Base-by-base conservation (phyloP, 1,284 basidiomycete genomes). In the Ustilago crameri region DNA sequence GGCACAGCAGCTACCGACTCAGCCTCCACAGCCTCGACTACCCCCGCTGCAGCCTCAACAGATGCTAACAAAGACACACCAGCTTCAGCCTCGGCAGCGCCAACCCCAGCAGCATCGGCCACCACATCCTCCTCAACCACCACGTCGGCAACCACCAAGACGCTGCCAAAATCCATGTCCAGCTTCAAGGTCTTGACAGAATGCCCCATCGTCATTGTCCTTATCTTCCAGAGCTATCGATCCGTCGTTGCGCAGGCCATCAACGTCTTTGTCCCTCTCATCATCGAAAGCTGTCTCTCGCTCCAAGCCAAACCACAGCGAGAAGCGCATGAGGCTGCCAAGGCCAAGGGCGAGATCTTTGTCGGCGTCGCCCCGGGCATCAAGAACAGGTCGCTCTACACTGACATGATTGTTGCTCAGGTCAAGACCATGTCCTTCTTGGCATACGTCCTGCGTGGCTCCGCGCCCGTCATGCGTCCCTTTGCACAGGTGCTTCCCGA, bases 181-280 rank as follows among this genome's bases (percentile, higher is more conserved):
- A 95, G 93, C 82, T 96, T 97, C 87, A 98, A 97, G 84, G 92
- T 97, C 14, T 86, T 98, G 23, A 91, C 92, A 7, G 96, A 99
- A 84, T 92, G 96, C 86, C 93, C 93, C 8, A 91, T 96, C 85
- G 90, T 94, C 18, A 90, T 97, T 73, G 93, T 96, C 40, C 89
- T 95, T 41, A 91, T 97, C 84, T 90, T 93, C 66, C 95, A 97
- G 84, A 89, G 89, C 30, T 91, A 91, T 63, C 86, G 87, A 37
- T 83, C 90, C 54, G 89, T 92, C 48, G 87, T 89, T 72, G 82
- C 85, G 9, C 86, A 90, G 9, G 87, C 89, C 26, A 89, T 96
- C 71, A 89, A 90, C 74, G 87, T 89, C 35, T 91, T 91, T 37
- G 87, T 95, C 41, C 87, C 89, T 7, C 73, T 83, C 40, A 80